phyloP scores from a whole-genome alignment of 305 asterid genomes.

The Fraxinus floribunda region DNA sequence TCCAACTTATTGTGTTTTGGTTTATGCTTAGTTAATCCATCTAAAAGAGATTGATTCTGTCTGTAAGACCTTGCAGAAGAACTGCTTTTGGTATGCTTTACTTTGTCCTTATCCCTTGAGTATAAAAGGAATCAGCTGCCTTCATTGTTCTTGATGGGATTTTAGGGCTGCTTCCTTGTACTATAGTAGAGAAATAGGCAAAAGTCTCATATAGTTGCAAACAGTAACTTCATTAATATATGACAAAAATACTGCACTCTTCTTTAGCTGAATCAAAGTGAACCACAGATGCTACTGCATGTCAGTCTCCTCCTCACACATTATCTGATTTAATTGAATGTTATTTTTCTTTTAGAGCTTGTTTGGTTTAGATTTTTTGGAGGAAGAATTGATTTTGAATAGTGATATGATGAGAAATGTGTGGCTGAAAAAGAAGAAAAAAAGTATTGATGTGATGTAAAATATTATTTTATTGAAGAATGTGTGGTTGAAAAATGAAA shows the following conservation, averaged over 20 bases:
- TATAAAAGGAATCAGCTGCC: not conserved
- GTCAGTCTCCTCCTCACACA: not conserved
- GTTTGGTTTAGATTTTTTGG: too few species aligned
- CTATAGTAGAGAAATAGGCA: not conserved
- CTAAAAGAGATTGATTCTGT: conserved; percentile 13
- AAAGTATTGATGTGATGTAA: too few species aligned
- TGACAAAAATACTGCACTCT: not conserved
- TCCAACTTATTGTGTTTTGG: conserved; percentile 24
- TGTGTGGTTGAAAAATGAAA: too few species aligned
- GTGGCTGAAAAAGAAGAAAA: too few species aligned
- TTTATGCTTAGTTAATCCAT: conserved; percentile 1
- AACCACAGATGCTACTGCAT: conserved; percentile 21
- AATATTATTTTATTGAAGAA: too few species aligned
- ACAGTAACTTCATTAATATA: not conserved
- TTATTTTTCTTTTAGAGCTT: not conserved
- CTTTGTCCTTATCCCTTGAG: not conserved
- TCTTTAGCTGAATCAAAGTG: conserved; percentile 17
- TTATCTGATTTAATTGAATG: not conserved
- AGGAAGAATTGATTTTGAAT: too few species aligned
- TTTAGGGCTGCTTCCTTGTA: not conserved
- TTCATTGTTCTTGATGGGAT: not conserved
- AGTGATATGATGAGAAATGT: too few species aligned
- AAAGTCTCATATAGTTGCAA: not conserved
- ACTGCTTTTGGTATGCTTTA: not conserved
- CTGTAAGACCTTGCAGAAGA: not conserved